A percentile compares a stretch with the other conserved stretches of the same genome.
Conservation (phyloP, 1,139 yeast genomes). For the Blastobotrys petasosporus region DNA sequence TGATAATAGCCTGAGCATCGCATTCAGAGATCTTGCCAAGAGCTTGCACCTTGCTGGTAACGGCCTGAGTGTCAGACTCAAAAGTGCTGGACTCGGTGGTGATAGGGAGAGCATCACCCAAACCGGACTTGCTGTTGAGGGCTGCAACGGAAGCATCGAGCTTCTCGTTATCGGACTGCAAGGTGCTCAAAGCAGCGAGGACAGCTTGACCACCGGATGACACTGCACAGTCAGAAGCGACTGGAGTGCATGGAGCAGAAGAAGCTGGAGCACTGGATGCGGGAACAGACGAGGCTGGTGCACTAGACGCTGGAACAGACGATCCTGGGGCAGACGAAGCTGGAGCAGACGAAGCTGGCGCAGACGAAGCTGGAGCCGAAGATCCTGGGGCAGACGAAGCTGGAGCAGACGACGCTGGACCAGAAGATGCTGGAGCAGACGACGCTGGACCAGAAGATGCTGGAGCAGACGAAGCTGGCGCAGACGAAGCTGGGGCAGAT, state of each 20-base stretch:
- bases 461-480: constrained; percentile 7
- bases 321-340: background rate
- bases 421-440: constrained; percentile 7
- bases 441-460: background rate
- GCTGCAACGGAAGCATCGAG: constrained; percentile 5
- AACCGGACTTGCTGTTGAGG: background rate
- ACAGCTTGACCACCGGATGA: constrained; percentile 1
- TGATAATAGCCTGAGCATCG: constrained; percentile 3
- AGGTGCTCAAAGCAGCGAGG: background rate
- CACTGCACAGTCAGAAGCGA: background rate
- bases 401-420: constrained; percentile 1
- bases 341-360: too few relatives aligned
- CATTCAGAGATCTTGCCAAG: constrained; percentile 6
- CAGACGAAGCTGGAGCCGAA: constrained; percentile 1
- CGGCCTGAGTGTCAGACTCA: constrained; percentile 6
- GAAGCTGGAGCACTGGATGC: constrained; percentile 8
- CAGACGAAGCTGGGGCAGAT: constrained; percentile 7
- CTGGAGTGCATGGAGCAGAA: constrained; percentile 9
- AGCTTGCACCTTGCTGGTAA: constrained; percentile 4
- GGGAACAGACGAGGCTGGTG: background rate
- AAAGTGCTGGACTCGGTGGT: constrained; percentile 4
- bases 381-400: constrained; percentile 1
- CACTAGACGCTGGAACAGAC: background rate
- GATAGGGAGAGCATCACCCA: constrained; percentile 11
- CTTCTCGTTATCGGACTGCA: constrained; percentile 1